Evolutionary conservation across 805 yeast species (phyloP).

Genomic region (Saccharomycopsis babjevae): DNA sequence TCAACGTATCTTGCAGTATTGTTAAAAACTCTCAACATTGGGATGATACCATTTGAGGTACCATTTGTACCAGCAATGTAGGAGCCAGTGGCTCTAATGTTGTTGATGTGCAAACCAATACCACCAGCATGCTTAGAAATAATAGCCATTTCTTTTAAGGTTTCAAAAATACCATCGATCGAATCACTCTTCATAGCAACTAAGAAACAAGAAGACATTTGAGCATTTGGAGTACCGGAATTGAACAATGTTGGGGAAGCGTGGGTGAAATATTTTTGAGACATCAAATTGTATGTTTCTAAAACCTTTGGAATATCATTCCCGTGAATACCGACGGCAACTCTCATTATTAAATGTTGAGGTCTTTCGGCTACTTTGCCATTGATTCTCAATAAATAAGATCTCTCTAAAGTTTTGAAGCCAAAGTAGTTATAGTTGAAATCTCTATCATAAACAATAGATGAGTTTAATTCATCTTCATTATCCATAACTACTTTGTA

Average conservation of each 20-base stretch:
- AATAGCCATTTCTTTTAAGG: slow-evolving; percentile 78
- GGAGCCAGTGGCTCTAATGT: slow-evolving; percentile 79
- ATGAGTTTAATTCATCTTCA: slow-evolving; percentile 57
- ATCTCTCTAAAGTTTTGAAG: slow-evolving; percentile 81
- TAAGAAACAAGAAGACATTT: slow-evolving; percentile 85
- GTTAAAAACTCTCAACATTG: slow-evolving; percentile 94
- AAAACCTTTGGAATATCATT: slow-evolving; percentile 49
- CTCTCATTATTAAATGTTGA: slow-evolving; percentile 83
- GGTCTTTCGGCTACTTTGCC: slow-evolving; percentile 81
- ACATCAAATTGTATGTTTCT: slow-evolving; percentile 85
- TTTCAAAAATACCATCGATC: slow-evolving; percentile 87
- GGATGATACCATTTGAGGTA: slow-evolving; percentile 82
- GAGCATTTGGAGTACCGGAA: slow-evolving; percentile 80
- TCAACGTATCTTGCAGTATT: slow-evolving; percentile 95
- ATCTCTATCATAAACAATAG: slow-evolving; percentile 72
- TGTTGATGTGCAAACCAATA: slow-evolving; percentile 80
- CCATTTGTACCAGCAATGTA: slow-evolving; percentile 90
- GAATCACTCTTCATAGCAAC: slow-evolving; percentile 91
- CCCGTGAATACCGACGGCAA: slow-evolving; percentile 84
- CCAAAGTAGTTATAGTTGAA: slow-evolving; percentile 77
- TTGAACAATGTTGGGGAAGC: slow-evolving; percentile 94
- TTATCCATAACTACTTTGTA: slow-evolving; percentile 52
- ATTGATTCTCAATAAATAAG: slow-evolving; percentile 61
- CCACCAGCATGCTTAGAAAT: slow-evolving; percentile 96
- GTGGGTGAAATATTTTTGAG: slow-evolving; percentile 78